Percentiles rank a stretch among this genome's conserved stretches.
These are phyloP conservation scores for Colletotrichum lindemuthianum DNA, from an alignment of 2,329 filamentous ascomycete species.

Conservation along the genomic window DNA sequence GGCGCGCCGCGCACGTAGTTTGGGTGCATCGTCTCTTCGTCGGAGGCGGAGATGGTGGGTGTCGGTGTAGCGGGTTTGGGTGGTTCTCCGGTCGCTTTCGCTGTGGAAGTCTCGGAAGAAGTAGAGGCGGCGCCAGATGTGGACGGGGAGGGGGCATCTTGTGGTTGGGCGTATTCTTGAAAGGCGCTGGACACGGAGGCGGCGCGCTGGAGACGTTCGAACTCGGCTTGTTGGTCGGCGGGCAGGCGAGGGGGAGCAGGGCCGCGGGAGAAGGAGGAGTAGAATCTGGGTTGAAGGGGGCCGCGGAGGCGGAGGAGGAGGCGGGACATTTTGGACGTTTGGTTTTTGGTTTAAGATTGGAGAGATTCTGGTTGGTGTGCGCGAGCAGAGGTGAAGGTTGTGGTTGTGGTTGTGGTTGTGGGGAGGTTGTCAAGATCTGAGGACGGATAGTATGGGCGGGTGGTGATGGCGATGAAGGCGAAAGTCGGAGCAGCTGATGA, in stretches of 20 bases:
- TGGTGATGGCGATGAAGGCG: too few species aligned
- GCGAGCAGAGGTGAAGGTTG: too few species aligned
- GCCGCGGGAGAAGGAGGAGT: conserved; percentile 57
- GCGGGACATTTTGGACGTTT: conserved; percentile 38
- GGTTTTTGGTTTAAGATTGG: neutral
- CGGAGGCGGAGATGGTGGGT: conserved; percentile 41
- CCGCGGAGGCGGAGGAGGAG: conserved; percentile 36
- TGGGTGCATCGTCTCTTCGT: conserved; percentile 65
- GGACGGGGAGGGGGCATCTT: conserved; percentile 38
- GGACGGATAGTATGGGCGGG: too few species aligned
- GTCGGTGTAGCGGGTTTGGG: conserved; percentile 17
- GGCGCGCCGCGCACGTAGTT: conserved; percentile 80
- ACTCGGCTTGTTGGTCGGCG: conserved; percentile 88
- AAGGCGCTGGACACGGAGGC: conserved; percentile 59
- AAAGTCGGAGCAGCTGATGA: too few species aligned
- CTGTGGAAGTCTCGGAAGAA: conserved; percentile 38
- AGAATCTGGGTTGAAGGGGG: conserved; percentile 34
- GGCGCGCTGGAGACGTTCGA: conserved; percentile 82
- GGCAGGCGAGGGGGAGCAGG: conserved; percentile 88
- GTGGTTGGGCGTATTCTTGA: conserved; percentile 40
- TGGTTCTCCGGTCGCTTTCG: conserved; percentile 36
- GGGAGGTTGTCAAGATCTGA: too few species aligned
- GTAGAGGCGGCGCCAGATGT: conserved; percentile 39
- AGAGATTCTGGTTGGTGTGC: too few species aligned
- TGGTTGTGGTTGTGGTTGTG: too few species aligned